Conservation (phyloP, 805 yeast genomes). For the Wickerhamiella nectarea region DNA sequence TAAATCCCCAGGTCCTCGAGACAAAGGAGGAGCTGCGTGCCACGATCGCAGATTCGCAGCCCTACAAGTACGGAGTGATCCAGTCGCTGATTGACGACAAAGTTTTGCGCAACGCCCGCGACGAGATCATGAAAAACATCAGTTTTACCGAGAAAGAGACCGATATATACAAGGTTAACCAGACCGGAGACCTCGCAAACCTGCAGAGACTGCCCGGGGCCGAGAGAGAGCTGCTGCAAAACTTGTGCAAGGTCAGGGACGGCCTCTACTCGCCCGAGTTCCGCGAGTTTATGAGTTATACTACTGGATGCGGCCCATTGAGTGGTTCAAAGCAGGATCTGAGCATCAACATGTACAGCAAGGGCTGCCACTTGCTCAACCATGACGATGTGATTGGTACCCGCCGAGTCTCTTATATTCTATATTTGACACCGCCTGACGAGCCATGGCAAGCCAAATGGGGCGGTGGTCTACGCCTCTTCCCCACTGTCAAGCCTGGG, state of each 20-base stretch:
- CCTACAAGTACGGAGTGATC: constrained; percentile 86
- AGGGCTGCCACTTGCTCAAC: constrained; percentile 85
- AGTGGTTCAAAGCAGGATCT: constrained; percentile 88
- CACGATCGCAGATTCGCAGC: constrained; percentile 44
- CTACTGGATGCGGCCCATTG: constrained; percentile 78
- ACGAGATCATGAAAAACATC: constrained; percentile 68
- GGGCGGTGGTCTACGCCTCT: constrained; percentile 85
- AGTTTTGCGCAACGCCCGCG: constrained; percentile 62
- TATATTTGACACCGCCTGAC: constrained; percentile 88
- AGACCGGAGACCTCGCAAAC: constrained; percentile 87
- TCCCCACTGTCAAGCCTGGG: constrained; percentile 75
- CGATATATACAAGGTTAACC: constrained; percentile 77
- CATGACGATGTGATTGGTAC: constrained; percentile 98
- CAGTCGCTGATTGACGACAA: constrained; percentile 59
- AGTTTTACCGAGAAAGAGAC: constrained; percentile 94
- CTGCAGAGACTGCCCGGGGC: constrained; percentile 69
- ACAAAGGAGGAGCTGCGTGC: constrained; percentile 8
- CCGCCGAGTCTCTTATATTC: constrained; percentile 79
- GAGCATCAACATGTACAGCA: constrained; percentile 79
- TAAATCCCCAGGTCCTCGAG: background rate
- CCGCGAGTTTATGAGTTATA: constrained; percentile 58
- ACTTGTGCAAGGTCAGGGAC: constrained; percentile 62
- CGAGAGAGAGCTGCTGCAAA: constrained; percentile 61
- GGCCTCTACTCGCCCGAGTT: constrained; percentile 81
- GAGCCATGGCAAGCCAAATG: constrained; percentile 77